Evolutionary conservation across 2,329 filamentous ascomycete species (phyloP), one percentile per base, ranked within the genome.

Genomic region (Blastomyces gilchristii): DNA sequence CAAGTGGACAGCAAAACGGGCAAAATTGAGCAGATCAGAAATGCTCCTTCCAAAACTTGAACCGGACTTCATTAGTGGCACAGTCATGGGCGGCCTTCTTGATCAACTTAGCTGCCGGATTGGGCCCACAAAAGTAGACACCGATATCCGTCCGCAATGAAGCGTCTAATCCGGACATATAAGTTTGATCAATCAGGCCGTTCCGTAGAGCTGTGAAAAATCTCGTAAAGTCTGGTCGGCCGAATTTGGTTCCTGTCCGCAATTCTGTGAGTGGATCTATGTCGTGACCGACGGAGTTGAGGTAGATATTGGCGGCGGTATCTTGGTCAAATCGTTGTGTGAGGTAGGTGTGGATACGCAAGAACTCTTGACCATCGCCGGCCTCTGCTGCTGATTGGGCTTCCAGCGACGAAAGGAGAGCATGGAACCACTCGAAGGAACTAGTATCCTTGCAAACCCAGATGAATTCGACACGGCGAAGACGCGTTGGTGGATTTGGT

Each of bases 31-130:
- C 70, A 68, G 65, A 71, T 54, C 70, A 80, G 66, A 80, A 80
- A 72, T 99, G 93, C 78, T 99, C 94, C 80, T 99, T 99, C 94
- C 94, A 99, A 81, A 99, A 99, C 70, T 90, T 89, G 80, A 97
- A 99, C 71, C 87, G 85, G 63, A 99, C 91, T 69, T 96, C 89
- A 66, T 84, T 84, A 47, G 84, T 86, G 14, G 86, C 89, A 18
- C 88, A 87, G 61, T 80, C 75, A 71, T 88, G 89, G 68, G 90
- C 89, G 18, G 93, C 92, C 72, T 85, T 85, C 76, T 89, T 88
- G 74, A 99, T 97, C 71, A 90, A 85, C 68, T 91, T 84, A 7
- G 93, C 93, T 77, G 83, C 80, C 67, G 82, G 82, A 66, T 89
- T 94, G 31, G 92, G 92, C 64, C 94, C 94, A 75, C 94, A 99